Base-by-base conservation (phyloP, 1,284 basidiomycete species). In the Golubevia pallescens region DNA sequence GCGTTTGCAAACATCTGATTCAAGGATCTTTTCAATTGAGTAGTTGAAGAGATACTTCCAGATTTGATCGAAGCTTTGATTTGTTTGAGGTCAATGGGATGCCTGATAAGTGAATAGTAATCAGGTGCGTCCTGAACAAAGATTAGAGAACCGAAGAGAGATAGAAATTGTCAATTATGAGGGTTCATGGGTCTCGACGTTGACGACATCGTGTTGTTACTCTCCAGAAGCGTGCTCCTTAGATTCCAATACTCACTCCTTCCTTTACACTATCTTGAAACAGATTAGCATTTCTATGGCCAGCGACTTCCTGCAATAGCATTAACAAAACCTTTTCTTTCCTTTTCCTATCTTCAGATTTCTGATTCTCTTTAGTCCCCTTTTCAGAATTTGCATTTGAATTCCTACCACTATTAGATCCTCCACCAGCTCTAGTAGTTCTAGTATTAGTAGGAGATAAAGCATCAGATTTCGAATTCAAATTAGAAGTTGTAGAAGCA, bases 201-300 rank as follows among this genome's bases (percentile, higher is more conserved):
- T 8, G n/a, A n/a, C n/a, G n/a, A n/a, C n/a, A n/a, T n/a, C n/a
- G n/a, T n/a, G n/a, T n/a, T n/a, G n/a, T n/a, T n/a, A n/a, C n/a
- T n/a, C n/a, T n/a, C n/a, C n/a, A n/a, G 0, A 1, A 6, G 13
- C 57, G 19, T 2, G n/a, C n/a, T n/a, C n/a, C n/a, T n/a, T n/a
- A n/a, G n/a, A n/a, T n/a, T n/a, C n/a, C n/a, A n/a, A 1, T 19
- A 60, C 13, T 1, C 14, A 32, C 60, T 38, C 20, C 54, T 61
- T 80, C 78, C 68, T 80, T 84, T 72, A 82, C 80, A n/a, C 77
- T 68, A 5, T 74, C 70, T 54, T 84, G 74, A 60, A 84, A 84
- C 19, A 84, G 68, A 62, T 80, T 82, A 19, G 75, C 80, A 67
- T 84, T 80, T 14, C 76, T 80, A 55, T 84, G 81, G 63, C 77